These are phyloP conservation scores for Lecanicillium sp. DNA, from an alignment of 2,329 filamentous ascomycete species.

Conservation along the genomic window DNA sequence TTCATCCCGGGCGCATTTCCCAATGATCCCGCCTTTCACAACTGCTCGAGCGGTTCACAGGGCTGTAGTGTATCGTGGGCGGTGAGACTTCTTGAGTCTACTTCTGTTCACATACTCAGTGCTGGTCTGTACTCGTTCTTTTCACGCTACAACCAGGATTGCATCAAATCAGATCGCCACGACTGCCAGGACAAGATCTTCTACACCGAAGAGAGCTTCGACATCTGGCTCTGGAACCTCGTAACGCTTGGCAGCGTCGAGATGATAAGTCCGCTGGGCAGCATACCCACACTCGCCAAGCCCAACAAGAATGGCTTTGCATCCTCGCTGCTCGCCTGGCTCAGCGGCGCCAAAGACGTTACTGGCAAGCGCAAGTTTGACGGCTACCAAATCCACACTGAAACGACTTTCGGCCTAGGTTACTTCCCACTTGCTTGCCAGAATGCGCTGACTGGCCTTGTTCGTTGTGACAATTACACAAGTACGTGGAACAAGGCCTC, in stretches of 20 bases:
- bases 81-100: constrained; percentile 13
- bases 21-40: constrained; percentile 5
- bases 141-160: constrained; percentile 17
- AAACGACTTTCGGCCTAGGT: too few relatives aligned
- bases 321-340: constrained; percentile 14
- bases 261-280: constrained; percentile 7
- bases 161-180: constrained; percentile 19
- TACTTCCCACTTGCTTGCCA: too few relatives aligned
- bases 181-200: constrained; percentile 16
- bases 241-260: constrained; percentile 14
- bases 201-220: constrained; percentile 2
- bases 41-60: constrained; percentile 5
- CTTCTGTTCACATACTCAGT: constrained; percentile 17
- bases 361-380: too few relatives aligned
- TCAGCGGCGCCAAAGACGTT: too few relatives aligned
- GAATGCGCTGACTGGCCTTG: too few relatives aligned
- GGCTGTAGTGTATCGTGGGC: constrained; percentile 19
- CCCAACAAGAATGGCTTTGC: constrained; percentile 13
- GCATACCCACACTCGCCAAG: constrained; percentile 13
- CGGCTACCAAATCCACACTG: too few relatives aligned
- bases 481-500: too few relatives aligned
- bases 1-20: background rate
- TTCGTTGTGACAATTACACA: too few relatives aligned
- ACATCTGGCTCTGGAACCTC: constrained; percentile 16
- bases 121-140: constrained; percentile 24